These are phyloP conservation scores for Lactarius pseudohatsudake DNA, from an alignment of 768 basidiomycete species.

Conservation along the genomic window DNA sequence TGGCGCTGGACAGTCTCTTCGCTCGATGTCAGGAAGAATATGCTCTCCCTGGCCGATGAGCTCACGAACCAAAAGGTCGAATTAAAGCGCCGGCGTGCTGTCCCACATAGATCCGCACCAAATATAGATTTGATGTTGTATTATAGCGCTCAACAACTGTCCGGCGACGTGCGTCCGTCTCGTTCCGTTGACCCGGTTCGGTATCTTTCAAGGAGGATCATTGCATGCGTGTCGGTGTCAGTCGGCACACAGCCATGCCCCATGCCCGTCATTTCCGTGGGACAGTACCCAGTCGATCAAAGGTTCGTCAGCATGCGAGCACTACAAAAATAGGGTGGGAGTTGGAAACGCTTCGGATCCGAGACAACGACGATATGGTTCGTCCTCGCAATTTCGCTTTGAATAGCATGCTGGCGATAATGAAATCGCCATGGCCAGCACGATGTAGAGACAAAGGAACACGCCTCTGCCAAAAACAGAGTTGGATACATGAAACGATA, in stretches of 20 bases:
- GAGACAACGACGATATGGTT: background rate
- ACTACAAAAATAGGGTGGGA: background rate
- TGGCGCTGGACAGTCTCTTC: background rate
- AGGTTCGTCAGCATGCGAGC: background rate
- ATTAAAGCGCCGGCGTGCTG: background rate
- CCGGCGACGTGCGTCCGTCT: background rate
- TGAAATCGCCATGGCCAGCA: background rate
- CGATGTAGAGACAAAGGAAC: background rate
- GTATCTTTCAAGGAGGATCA: background rate
- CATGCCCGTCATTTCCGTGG: constrained; percentile 10
- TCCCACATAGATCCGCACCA: background rate
- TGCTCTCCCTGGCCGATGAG: background rate
- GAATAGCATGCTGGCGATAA: background rate
- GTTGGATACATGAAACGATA: constrained; percentile 9
- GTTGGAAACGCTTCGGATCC: background rate
- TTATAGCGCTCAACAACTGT: background rate
- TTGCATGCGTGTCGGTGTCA: background rate
- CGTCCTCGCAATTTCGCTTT: background rate
- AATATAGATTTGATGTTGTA: background rate
- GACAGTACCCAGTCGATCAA: constrained; percentile 6
- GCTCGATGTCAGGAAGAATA: background rate
- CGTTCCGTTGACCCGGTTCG: background rate
- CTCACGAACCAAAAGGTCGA: background rate
- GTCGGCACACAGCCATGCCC: background rate
- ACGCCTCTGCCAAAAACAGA: background rate